Conservation (phyloP, 495 filamentous ascomycete species). For the Aspergillus sclerotioniger region DNA sequence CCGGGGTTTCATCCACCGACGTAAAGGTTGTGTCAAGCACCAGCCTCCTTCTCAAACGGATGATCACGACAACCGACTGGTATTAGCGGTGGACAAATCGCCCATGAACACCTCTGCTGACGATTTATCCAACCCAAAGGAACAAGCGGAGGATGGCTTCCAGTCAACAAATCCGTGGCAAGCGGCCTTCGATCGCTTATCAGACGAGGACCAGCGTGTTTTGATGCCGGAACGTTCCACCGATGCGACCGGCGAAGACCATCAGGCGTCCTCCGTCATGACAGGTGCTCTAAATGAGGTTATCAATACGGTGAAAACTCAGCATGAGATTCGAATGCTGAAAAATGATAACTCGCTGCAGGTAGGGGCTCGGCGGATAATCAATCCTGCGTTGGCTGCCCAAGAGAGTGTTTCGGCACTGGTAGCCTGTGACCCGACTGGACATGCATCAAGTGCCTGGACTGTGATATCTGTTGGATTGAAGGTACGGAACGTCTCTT, state of each 20-base stretch:
- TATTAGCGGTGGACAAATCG: not conserved
- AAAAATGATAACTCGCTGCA: not conserved
- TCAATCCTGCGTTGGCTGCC: constrained; percentile 15
- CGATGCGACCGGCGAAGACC: not conserved
- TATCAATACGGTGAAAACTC: not conserved
- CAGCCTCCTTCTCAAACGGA: not conserved
- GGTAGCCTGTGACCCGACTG: constrained; percentile 15
- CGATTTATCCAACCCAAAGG: not conserved
- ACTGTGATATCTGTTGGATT: constrained; percentile 12
- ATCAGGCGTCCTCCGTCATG: not conserved
- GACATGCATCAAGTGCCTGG: constrained; percentile 20
- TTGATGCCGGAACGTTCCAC: not conserved
- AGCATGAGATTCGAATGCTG: constrained; percentile 6
- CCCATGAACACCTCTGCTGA: not conserved
- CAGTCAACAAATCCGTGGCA: constrained; percentile 3
- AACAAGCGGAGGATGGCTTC: too few species aligned
- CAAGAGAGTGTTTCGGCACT: constrained; percentile 14
- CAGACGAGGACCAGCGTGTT: not conserved
- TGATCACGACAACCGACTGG: not conserved
- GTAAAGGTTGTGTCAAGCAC: not conserved
- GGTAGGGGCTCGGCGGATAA: constrained; percentile 8
- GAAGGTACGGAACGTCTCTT: constrained; percentile 1
- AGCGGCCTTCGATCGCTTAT: not conserved
- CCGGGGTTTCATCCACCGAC: not conserved
- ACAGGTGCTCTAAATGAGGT: not conserved